Base-by-base conservation (phyloP, 306 rosid genomes). In the Vigna hirtella region DNA sequence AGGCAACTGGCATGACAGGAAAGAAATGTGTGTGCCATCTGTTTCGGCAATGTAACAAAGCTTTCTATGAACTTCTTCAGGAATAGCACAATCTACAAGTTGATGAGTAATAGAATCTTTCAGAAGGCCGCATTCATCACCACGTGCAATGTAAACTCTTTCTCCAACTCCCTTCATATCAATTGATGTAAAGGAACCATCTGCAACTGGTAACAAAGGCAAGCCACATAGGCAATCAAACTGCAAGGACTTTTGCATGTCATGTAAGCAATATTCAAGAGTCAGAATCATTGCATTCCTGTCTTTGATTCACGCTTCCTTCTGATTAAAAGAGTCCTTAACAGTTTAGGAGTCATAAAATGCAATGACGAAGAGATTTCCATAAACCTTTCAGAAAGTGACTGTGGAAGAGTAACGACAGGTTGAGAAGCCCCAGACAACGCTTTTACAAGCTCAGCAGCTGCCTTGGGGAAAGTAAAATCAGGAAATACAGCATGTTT, bases 401-500 rank as follows among this genome's bases (percentile, higher is more conserved):
- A 75, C 85, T 79, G 84, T 7, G 93, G 91, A 88, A 89, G 90
- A 69, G 85, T 62, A 20, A 20, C 22, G 22, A 20, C 22, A 1
- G 22, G 98, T 74, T 92, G 84, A 82, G 90, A 91, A 73, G 93
- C 90, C 61, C 94, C 91, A 18, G 95, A 87, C 58, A 94, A 81
- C 12, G 93, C 97, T 75, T 89, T 81, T 51, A 87, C 70, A 63
- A 94, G 97, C 72, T 92, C 92, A 67, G 58, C 58, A 71, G 85
- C 22, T 20, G 22, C 92, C 83, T 89, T 86, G 77, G 67, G 84
- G 79, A 92, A 94, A 82, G 88, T 84, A 80, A 89, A 94, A 88
- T 94, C 98, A 57, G 98, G 97, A 88, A 94, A 92, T 71, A 94
- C 86, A 59, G 98, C 93, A 72, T 92, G 91, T 85, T 85, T 94